Base-by-base conservation (phyloP, 2,329 filamentous ascomycete genomes). In the Cordyceps farinosa region DNA sequence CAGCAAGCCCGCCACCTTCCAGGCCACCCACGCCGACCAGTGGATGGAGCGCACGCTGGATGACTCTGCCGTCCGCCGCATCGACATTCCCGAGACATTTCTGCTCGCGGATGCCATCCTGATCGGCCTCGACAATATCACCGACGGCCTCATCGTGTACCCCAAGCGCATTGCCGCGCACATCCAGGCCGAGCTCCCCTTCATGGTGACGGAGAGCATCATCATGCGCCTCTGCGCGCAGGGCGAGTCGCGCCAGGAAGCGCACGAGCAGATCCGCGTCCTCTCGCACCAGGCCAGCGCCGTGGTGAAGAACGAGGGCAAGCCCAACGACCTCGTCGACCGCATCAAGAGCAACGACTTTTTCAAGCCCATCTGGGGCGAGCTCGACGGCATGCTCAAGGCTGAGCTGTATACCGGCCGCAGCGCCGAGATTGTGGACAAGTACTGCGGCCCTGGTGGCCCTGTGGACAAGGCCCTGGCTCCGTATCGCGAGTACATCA, bases 251-350 rank as follows among this genome's bases (percentile, higher is more conserved):
- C 81, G 92, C 57, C 91, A 96, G 74, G 90, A 93, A 30, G 89
- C 91, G 1, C 92, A 97, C 76, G 92, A 97, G 78, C 80, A 94
- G 75, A 93, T 97, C 70, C 88, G 89, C 8, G 90, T 97, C 1
- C 82, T 97, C 51, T 90, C 85, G 2, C 89, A 92, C 77, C 81
- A 96, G 77, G 91, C 92, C 0, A 84, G 82, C 50, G 80, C 82
- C 38, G 86, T 89, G 47, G 80, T 82, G 36, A 81, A 82, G 73
- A 69, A 78, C 50, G 75, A 82, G 74, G 91, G 91, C 42, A 86
- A 87, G 69, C 79, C 85, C 61, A 97, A 97, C 71, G 92, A 97
- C 73, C 81, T 97, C 2, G 86, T 97, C 15, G 87, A 91, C 66
- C 81, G 92, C 15, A 92, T 97, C 72, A 86, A 85, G 73, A 80